These are phyloP conservation scores for Pseudonitzschia pungens DNA, from an alignment of 108 stramenopile genomes.

Conservation along the genomic window DNA sequence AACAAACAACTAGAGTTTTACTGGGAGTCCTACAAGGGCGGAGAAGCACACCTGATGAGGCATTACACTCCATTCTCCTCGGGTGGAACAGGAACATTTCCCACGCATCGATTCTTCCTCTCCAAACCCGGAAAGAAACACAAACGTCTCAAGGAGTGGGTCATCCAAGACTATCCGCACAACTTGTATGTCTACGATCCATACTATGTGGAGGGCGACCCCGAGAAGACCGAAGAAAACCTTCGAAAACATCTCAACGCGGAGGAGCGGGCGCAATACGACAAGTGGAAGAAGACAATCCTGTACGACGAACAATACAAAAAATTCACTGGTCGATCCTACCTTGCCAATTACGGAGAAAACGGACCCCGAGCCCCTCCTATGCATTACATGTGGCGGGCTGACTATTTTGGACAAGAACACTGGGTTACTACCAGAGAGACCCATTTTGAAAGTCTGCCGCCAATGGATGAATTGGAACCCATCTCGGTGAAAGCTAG, in stretches of 20 bases:
- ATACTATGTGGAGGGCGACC: slow-evolving; percentile 55
- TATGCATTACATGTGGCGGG: slow-evolving; percentile 69
- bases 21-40: slow-evolving; percentile 57
- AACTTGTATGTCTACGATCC: slow-evolving; percentile 71
- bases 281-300: slow-evolving; percentile 44
- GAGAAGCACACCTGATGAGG: slow-evolving; percentile 31
- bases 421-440: slow-evolving; percentile 80
- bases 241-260: slow-evolving; percentile 37
- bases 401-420: slow-evolving; percentile 80
- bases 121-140: slow-evolving; percentile 44
- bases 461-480: slow-evolving; percentile 41
- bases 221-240: slow-evolving; percentile 58
- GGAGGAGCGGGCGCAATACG: slow-evolving; percentile 52
- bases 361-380: slow-evolving; percentile 50
- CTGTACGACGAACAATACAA: slow-evolving; percentile 60
- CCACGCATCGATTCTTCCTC: slow-evolving; percentile 7
- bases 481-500: slow-evolving; percentile 21
- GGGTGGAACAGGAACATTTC: slow-evolving; percentile 50
- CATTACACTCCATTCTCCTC: slow-evolving; percentile 47
- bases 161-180: slow-evolving; percentile 47
- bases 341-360: slow-evolving; percentile 43
- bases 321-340: slow-evolving; percentile 62
- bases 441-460: slow-evolving; percentile 64
- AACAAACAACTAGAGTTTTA: slow-evolving; percentile 40
- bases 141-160: slow-evolving; percentile 21